These are phyloP conservation scores for Recurvomyces mirabilis DNA, from an alignment of 495 filamentous ascomycete species.

Conservation along the genomic window DNA sequence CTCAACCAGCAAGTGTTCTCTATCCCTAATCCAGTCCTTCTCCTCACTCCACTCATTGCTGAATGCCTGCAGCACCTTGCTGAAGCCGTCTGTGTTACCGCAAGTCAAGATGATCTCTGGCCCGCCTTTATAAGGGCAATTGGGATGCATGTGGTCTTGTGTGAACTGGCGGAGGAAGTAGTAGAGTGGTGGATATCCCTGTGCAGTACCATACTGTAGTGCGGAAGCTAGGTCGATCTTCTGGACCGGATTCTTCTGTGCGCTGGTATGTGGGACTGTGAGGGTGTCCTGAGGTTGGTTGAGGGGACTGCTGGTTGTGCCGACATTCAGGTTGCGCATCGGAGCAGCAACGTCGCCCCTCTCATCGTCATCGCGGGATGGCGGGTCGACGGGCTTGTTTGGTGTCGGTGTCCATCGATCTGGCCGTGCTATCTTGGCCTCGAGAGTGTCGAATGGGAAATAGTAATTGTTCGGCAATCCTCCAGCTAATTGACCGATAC, in stretches of 20 bases:
- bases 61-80: constrained; percentile 62
- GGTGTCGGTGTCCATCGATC: constrained; percentile 59
- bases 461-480: constrained; percentile 69
- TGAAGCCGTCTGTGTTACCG: constrained; percentile 75
- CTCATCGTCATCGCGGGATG: constrained; percentile 17
- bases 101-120: constrained; percentile 67
- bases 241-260: constrained; percentile 40
- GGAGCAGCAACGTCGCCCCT: background rate
- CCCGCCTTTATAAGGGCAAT: constrained; percentile 63
- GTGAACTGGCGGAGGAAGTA: constrained; percentile 69
- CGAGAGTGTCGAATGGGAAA: constrained; percentile 86
- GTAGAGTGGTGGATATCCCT: constrained; percentile 65
- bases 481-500: constrained; percentile 77
- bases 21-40: constrained; percentile 51
- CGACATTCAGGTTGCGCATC: constrained; percentile 8
- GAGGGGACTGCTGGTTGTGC: constrained; percentile 12
- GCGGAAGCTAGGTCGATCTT: constrained; percentile 73
- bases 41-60: constrained; percentile 61
- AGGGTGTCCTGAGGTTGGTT: constrained; percentile 16
- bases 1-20: constrained; percentile 64
- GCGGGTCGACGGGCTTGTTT: constrained; percentile 41
- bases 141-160: constrained; percentile 63
- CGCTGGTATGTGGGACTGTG: constrained; percentile 55
- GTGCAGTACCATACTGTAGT: constrained; percentile 72
- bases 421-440: constrained; percentile 63